Base-by-base conservation (phyloP, 2,329 filamentous ascomycete genomes). In the Chaetomiaceae sp. region DNA sequence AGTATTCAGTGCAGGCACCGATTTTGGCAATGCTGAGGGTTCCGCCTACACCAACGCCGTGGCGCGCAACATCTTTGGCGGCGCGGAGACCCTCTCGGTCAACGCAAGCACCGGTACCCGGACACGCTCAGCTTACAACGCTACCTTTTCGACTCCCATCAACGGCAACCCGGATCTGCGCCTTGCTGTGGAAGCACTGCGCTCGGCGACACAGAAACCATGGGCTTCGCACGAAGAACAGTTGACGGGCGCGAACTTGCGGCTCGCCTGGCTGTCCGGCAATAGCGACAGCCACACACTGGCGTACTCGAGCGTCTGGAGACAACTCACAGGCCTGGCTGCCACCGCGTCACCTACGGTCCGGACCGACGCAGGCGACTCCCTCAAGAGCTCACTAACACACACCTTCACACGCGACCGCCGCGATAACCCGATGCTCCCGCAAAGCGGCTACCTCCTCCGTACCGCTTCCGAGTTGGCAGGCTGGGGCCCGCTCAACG, bases 221-320 rank as follows among this genome's bases (percentile, higher is more conserved):
- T 97, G 89, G 87, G 90, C 93, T 19, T 93, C 88, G 57, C 92
- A 99, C 65, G 92, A 97, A 62, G 92, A 99, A 70, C 83, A 85
- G 3, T 72, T 95, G 17, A 88, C 85, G 63, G 90, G 91, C 14
- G 89, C 81, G 17, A 85, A 81, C 60, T 73, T 86, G 12, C 90
- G 88, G 58, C 75, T 96, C 35, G 82, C 83, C 34, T 97, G 88
- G 86, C 69, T 85, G 33, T 82, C 79, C 42, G 63, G 72, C 8
- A 71, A 75, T 43, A 83, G 83, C 39, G 82, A 88, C 59, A 77
- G 77, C 51, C 89, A 96, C 65, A 85, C 92, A 55, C 62, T 96
- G 30, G 84, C 83, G 42, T 95, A 96, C 70, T 85, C 83, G 12
- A 84, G 84, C 20, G 75, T 86, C 43, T 97, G 92, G 93, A 80